Percentiles rank a stretch among this genome's conserved stretches.
Evolutionary conservation across 2,329 filamentous ascomycete genomes (phyloP).

Genomic region (Clonostachys chloroleuca): DNA sequence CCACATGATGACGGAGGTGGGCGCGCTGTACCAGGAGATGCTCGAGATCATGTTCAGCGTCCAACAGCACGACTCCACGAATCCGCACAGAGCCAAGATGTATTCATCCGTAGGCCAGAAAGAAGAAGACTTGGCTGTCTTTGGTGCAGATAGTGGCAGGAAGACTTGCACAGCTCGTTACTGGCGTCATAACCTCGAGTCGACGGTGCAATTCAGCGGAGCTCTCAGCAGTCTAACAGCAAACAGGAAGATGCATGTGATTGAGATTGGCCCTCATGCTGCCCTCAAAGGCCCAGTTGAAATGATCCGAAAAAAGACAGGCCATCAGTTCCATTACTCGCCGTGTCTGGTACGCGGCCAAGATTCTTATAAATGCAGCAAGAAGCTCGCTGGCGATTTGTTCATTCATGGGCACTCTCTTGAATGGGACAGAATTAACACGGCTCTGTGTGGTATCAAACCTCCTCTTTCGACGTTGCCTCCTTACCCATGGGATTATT

Average conservation of each 20-base stretch:
- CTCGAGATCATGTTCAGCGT: slow-evolving; percentile 9
- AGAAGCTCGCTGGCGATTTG: background rate
- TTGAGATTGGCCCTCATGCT: slow-evolving; percentile 9
- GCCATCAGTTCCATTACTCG: background rate
- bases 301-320: slow-evolving; percentile 23
- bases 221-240: slow-evolving; percentile 5
- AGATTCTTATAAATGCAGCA: background rate
- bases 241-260: slow-evolving; percentile 10
- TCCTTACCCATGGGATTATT: slow-evolving; percentile 21
- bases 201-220: slow-evolving; percentile 5
- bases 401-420: slow-evolving; percentile 1
- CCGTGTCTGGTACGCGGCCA: background rate
- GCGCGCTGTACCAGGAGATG: slow-evolving; percentile 10
- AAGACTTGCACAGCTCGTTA: slow-evolving; percentile 1
- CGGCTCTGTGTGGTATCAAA: background rate
- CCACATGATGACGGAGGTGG: slow-evolving; percentile 21
- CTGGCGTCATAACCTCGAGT: slow-evolving; percentile 9
- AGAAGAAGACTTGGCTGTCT: background rate
- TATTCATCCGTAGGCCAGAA: background rate
- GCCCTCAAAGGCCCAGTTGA: slow-evolving; percentile 6
- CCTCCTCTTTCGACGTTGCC: slow-evolving; percentile 27
- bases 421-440: background rate
- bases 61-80: background rate
- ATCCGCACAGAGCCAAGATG: background rate
- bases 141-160: background rate